Evolutionary conservation across 352 stramenopile genomes (phyloP).

Genomic region (Phytophthora idaei): DNA sequence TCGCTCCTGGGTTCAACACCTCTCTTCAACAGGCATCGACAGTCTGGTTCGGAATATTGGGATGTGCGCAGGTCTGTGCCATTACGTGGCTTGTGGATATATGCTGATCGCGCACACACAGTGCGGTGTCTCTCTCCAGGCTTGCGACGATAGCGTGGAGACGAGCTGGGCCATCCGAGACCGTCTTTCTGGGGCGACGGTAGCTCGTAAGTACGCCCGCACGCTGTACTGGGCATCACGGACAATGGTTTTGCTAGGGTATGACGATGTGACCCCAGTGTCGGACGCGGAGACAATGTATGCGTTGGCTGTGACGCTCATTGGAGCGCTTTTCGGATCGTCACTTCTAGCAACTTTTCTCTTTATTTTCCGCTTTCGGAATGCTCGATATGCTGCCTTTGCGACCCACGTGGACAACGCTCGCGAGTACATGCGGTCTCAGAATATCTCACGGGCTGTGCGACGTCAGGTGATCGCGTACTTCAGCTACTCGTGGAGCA

Average conservation of each 20-base stretch:
- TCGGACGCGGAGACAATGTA: constrained; percentile 66
- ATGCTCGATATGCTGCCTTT: constrained; percentile 58
- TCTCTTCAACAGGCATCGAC: constrained; percentile 71
- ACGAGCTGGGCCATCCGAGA: constrained; percentile 71
- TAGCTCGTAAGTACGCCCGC: constrained; percentile 60
- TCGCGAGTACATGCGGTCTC: constrained; percentile 73
- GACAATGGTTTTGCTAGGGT: constrained; percentile 68
- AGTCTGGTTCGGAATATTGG: constrained; percentile 52
- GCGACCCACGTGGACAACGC: constrained; percentile 73
- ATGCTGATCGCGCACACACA: constrained; percentile 68
- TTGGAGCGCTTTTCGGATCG: constrained; percentile 59
- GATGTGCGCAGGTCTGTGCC: constrained; percentile 40
- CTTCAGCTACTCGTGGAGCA: constrained; percentile 72
- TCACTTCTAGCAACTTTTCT: constrained; percentile 71
- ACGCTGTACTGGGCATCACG: constrained; percentile 68
- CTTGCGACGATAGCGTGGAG: constrained; percentile 50
- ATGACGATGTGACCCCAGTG: constrained; percentile 72
- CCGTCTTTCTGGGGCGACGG: constrained; percentile 47
- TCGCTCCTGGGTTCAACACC: constrained; percentile 45
- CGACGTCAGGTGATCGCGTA: constrained; percentile 63
- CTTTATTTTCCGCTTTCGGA: constrained; percentile 78
- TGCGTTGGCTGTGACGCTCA: constrained; percentile 47
- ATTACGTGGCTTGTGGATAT: constrained; percentile 75
- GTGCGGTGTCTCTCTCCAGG: constrained; percentile 60
- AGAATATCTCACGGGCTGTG: constrained; percentile 57